Base-by-base conservation (phyloP, 352 stramenopile genomes). In the Globisporangium nagaii region DNA sequence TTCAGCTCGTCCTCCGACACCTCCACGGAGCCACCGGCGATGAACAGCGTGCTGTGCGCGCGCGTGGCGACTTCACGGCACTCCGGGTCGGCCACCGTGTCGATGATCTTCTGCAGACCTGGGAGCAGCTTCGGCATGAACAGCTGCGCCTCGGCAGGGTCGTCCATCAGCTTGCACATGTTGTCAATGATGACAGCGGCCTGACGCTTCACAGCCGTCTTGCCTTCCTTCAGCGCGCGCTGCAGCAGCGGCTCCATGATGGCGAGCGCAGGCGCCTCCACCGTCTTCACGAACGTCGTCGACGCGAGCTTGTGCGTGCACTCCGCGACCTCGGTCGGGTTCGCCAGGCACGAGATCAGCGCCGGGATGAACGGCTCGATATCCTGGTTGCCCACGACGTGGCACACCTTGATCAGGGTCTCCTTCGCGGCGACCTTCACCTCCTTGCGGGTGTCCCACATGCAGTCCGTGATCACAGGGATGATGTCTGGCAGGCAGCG, bases 371-470 rank as follows among this genome's bases (percentile, higher is more conserved):
- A 99, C 57, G 98, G 96, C 76, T 99, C 96, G 63, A 99, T 98
- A 85, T 99, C 97, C 62, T 89, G 90, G 94, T 99, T 99, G 65
- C 94, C 96, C 56, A 99, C 98, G 24, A 98, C 94, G 56, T 97
- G 88, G 67, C 97, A 97, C 7, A 97, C 90, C 63, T 89, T 90
- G 48, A 87, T 91, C 89, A 99, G 98, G 37, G 96, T 96, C 10
- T 84, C 81, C 53, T 94, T 97, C 24, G 96, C 89, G 32, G 95
- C 95, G 13, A 86, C 66, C 85, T 98, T 98, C 32, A 99, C 95
- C 65, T 99, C 93, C 73, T 98, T 98, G 74, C 98, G 98, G 11
- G 96, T 98, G 75, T 99, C 97, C 90, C 95, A 98, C 90, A 99
- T 98, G 72, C 91, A 98, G 43, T 97, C 94, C 17, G 96, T 98